Evolutionary conservation across 1,284 basidiomycete genomes (phyloP).

Genomic region (Flammula alnicola): DNA sequence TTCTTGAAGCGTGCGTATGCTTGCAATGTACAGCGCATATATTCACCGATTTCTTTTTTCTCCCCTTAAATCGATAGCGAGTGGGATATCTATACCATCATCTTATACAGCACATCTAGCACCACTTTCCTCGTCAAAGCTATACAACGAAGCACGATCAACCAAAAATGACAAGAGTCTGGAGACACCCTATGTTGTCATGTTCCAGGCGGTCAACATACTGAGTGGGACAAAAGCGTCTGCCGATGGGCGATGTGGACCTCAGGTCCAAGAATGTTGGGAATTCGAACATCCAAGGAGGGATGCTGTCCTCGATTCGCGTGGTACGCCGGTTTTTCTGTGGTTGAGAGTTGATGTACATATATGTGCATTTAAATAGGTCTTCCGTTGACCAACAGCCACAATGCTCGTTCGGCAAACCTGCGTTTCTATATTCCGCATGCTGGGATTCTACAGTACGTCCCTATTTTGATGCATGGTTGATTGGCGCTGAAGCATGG

Average conservation of each 20-base stretch:
- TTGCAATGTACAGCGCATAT: not conserved
- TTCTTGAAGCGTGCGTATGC: conserved; percentile 80
- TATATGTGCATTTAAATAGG: conserved; percentile 48
- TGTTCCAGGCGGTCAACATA: conserved; percentile 93
- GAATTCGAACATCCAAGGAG: conserved; percentile 92
- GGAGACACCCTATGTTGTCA: conserved; percentile 98
- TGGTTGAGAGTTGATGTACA: not conserved
- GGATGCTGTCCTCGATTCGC: conserved; percentile 74
- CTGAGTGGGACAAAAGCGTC: conserved; percentile 76
- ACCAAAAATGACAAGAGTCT: conserved; percentile 66
- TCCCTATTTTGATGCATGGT: not conserved
- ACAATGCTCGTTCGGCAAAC: conserved; percentile 82
- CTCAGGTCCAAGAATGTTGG: conserved; percentile 95
- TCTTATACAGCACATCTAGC: conserved; percentile 96
- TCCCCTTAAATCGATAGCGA: conserved; percentile 50
- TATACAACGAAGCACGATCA: conserved; percentile 81
- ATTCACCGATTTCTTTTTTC: conserved; percentile 5
- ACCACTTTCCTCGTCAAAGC: conserved; percentile 90
- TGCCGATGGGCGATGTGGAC: conserved; percentile 70
- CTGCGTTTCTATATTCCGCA: conserved; percentile 93
- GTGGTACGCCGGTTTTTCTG: conserved; percentile 51
- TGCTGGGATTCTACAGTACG: conserved; percentile 86
- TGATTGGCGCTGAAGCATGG: conserved; percentile 8
- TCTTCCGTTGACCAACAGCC: conserved; percentile 84
- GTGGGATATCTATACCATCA: conserved; percentile 94